Conservation (phyloP, 2,329 filamentous ascomycete genomes). For the Penicillium fuscoglaucum region DNA sequence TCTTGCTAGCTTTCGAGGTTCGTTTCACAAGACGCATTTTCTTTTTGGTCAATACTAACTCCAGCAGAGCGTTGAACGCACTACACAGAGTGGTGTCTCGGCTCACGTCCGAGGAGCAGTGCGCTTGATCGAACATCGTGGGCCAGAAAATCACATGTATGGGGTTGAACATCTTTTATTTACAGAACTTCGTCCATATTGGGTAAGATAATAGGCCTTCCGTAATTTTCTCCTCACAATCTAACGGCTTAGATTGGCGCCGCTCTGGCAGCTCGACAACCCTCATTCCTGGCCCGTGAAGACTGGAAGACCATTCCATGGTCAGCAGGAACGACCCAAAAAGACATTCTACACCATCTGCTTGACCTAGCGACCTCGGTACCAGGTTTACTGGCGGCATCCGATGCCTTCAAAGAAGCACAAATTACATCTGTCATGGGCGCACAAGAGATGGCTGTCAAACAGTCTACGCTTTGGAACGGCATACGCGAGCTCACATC, state of each 20-base stretch:
- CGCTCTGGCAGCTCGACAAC: slow-evolving; percentile 32
- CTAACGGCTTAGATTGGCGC: slow-evolving; percentile 30
- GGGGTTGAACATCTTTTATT: slow-evolving; percentile 43
- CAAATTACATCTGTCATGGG: slow-evolving; percentile 26
- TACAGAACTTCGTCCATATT: slow-evolving; percentile 42
- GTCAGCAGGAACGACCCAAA: slow-evolving; percentile 38
- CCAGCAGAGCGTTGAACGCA: slow-evolving; percentile 38
- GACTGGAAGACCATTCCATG: slow-evolving; percentile 45
- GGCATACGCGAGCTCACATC: slow-evolving; percentile 34
- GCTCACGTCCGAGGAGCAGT: slow-evolving; percentile 40
- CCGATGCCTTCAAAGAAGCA: slow-evolving; percentile 32
- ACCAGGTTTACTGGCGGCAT: slow-evolving; percentile 33
- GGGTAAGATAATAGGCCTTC: slow-evolving; percentile 28
- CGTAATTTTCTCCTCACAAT: neutral
- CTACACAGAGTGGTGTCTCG: slow-evolving; percentile 32
- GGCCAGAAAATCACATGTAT: slow-evolving; percentile 42
- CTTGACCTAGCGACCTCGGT: slow-evolving; percentile 40
- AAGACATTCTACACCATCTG: slow-evolving; percentile 41
- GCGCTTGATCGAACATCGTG: slow-evolving; percentile 41
- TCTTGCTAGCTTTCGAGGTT: slow-evolving; percentile 43
- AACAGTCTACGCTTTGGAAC: slow-evolving; percentile 38
- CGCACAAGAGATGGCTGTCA: slow-evolving; percentile 34
- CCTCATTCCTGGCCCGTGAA: slow-evolving; percentile 38
- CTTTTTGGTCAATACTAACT: slow-evolving; percentile 3
- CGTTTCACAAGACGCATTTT: neutral